Evolutionary conservation across 1,284 basidiomycete species (phyloP).

Genomic region (Neolentinus lepideus): DNA sequence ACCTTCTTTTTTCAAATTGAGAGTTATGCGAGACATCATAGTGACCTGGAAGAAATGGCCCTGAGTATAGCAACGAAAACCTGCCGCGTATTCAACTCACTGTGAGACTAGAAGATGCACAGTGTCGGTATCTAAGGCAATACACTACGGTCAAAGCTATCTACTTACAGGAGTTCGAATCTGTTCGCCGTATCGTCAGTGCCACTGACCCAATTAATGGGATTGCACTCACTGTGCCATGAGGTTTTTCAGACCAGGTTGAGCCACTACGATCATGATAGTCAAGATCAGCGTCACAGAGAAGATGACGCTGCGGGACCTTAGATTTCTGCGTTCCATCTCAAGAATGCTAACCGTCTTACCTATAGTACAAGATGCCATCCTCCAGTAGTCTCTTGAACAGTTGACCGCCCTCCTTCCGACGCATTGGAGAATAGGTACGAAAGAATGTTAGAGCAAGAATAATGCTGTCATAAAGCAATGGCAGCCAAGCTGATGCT

Average conservation of each 20-base stretch:
- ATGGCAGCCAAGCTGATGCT: conserved; percentile 47
- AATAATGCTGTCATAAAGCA: conserved; percentile 48
- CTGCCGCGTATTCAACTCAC: conserved; percentile 11
- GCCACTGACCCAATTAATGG: conserved; percentile 16
- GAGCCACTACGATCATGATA: conserved; percentile 40
- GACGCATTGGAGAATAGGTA: conserved; percentile 32
- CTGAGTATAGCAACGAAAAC: conserved; percentile 12
- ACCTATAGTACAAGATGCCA: conserved; percentile 50
- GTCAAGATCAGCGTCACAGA: conserved; percentile 42
- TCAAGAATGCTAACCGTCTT: conserved; percentile 1
- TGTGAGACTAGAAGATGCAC: conserved; percentile 13
- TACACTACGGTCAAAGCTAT: neutral
- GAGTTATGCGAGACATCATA: conserved; percentile 47
- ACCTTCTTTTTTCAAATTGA: conserved; percentile 27
- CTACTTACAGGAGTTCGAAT: conserved; percentile 41
- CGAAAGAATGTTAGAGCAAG: conserved; percentile 37
- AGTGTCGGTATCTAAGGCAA: neutral
- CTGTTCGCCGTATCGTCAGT: neutral
- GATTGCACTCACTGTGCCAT: conserved; percentile 39
- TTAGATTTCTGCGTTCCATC: neutral
- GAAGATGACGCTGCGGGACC: conserved; percentile 38
- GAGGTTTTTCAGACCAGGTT: conserved; percentile 40
- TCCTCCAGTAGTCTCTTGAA: conserved; percentile 42
- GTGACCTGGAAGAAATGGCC: conserved; percentile 25
- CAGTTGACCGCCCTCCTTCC: conserved; percentile 32